Evolutionary conservation across 2,329 filamentous ascomycete species (phyloP), one percentile per base, ranked within the genome.

Genomic region (Microsporum canis): DNA sequence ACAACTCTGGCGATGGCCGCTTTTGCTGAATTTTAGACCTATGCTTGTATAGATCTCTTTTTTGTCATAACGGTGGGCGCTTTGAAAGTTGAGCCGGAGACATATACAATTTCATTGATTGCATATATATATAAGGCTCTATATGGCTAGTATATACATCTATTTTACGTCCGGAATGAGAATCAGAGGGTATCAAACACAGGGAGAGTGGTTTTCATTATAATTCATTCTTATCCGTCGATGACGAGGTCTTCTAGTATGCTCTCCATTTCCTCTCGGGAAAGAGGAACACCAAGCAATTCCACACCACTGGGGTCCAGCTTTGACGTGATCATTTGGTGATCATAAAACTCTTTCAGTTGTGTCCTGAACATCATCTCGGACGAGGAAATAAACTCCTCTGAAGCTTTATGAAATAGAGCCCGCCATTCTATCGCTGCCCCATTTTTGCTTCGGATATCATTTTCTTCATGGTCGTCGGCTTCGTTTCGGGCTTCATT

Each of bases 271-370:
- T 99, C 94, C 65, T 95, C 91, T 66, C 86, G 87, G 49, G 86
- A 81, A 70, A 97, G 90, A 0, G 94, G 94, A 12, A 96, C 84
- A 66, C 88, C 88, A 55, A 99, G 74, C 59, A 94, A 78, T 71
- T 97, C 94, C 1, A 88, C 91, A 2, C 94, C 94, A 61, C 91
- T 78, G 0, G 83, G 82, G 72, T 99, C 92, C 70, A 92, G 92
- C 64, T 86, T 84, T 64, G 88, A 95, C 60, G 89, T 89, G 65
- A 99, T 88, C 85, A 99, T 97, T 70, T 96, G 90, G 77, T 99
- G 94, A 69, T 99, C 94, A 71, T 96, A 90, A 73, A 99, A 94
- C 82, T 99, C 94, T 76, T 97, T 97, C 64, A 99, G 75, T 71
- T 99, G 73, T 31, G 91, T 96, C 63, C 94, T 82, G 77, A 97